Percentiles rank a stretch among this genome's conserved stretches.
phyloP scores from a whole-genome alignment of 2,329 filamentous ascomycete species.

The Fusarium annulatum region DNA sequence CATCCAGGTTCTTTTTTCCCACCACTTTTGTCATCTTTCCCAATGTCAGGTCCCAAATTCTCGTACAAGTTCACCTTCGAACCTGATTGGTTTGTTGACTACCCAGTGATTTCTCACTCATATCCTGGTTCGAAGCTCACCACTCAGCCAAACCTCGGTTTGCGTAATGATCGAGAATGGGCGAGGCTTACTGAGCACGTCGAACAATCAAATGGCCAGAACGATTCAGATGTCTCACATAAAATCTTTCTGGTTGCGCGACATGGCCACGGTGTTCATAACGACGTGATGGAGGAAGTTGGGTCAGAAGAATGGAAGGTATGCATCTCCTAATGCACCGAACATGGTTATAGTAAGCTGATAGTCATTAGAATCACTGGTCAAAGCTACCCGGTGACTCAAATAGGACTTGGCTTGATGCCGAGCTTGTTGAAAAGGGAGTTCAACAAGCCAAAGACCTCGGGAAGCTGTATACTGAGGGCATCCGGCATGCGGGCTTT shows the following conservation, averaged over 20 bases:
- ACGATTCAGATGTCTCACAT: fast-evolving
- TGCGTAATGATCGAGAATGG: background rate
- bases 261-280: background rate
- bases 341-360: background rate
- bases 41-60: background rate
- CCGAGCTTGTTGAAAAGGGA: background rate
- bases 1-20: background rate
- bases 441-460: background rate
- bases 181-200: background rate
- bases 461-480: background rate
- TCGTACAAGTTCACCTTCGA: background rate
- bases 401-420: background rate
- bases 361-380: background rate
- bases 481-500: background rate
- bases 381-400: background rate
- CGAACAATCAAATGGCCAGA: background rate
- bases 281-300: background rate
- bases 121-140: background rate
- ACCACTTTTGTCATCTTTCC: background rate
- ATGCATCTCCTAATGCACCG: background rate
- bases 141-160: background rate
- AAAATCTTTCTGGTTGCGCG: background rate
- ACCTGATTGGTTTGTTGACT: background rate
- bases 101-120: background rate
- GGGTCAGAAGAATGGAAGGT: background rate